Percentiles rank a stretch among this genome's conserved stretches.
phyloP scores from a whole-genome alignment of 176 grass and related monocot species.

The Bothriochloa decipiens region DNA sequence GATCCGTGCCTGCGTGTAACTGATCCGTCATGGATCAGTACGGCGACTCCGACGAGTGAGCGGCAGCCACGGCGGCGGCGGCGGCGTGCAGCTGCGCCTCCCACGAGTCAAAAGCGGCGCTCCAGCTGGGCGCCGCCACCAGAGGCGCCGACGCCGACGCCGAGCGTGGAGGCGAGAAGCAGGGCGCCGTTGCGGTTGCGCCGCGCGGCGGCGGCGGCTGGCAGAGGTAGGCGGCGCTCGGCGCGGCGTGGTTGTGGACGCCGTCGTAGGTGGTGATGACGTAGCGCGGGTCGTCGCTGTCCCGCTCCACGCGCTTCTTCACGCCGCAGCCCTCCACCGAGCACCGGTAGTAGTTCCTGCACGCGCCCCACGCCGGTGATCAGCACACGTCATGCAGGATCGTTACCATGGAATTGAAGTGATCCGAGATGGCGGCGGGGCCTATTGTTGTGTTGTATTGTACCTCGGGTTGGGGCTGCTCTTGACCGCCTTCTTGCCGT shows the following conservation, averaged over 20 bases:
- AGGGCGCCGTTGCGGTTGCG: not conserved
- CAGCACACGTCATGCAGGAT: not conserved
- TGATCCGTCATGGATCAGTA: not conserved
- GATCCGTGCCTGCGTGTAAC: not conserved
- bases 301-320: slow-evolving; percentile 92
- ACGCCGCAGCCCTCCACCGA: slow-evolving; percentile 70
- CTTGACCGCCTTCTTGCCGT: slow-evolving; percentile 96
- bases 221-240: not conserved
- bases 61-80: slow-evolving; percentile 5
- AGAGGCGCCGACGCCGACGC: not conserved
- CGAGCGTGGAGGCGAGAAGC: not conserved
- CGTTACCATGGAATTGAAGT: not conserved
- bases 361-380: not conserved
- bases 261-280: slow-evolving; percentile 95
- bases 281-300: slow-evolving; percentile 64
- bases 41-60: slow-evolving; percentile 46
- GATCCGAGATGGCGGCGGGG: not conserved
- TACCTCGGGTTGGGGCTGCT: slow-evolving; percentile 93
- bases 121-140: not conserved
- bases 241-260: slow-evolving; percentile 78
- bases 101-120: not conserved
- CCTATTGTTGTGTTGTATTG: not conserved
- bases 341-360: slow-evolving; percentile 92
- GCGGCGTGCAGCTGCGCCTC: slow-evolving; percentile 19
- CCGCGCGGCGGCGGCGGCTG: not conserved